Base-by-base conservation (phyloP, 768 basidiomycete genomes). In the Phylloporus scabripes region DNA sequence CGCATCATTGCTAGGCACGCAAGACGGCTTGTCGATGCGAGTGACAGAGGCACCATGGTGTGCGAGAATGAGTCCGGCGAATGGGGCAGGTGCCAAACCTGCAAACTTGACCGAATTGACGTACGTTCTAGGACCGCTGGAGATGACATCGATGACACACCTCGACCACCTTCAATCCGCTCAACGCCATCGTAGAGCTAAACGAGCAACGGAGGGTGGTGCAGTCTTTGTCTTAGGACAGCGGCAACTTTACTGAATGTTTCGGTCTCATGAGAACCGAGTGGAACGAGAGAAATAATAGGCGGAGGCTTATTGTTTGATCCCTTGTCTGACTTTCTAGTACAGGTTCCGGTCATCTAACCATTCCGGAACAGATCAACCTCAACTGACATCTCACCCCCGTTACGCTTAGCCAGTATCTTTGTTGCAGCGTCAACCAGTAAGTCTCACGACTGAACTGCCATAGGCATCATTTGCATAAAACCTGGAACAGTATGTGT, bases 41-140 rank as follows among this genome's bases (percentile, higher is more conserved):
- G 78, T 77, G 34, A 92, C 88, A 40, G 75, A 76, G 31, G 88
- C 89, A 4, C 89, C 88, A 57, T 84, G 82, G 66, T 91, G 88
- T 2, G 87, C 82, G 29, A 92, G 75, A 39, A 91, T 62, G 37
- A 91, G 74, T 24, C 86, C 87, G 8, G 86, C 80, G 56, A 87
- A 91, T 0, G 89, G 88, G 0, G 80, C 88, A 1, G 89, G 89
- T 4, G 88, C 89, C 23, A 92, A 74, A 26, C 88, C 89, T 23
- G 83, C 88, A 59, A 91, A 88, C 85, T 45, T 36, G 26, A 17
- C 29, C 17, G 26, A 32, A 18, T 42, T 17, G 23, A 26, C 21
- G 24, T 28, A 9, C 5, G 41, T 11, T 42, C n/a, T 18, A 28
- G 24, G 23, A 28, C 10, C 26, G 10, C 11, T 6, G 28, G 20